Evolutionary conservation across 225 moss, liverwort and hornwort genomes (phyloP), one percentile per base, ranked within the genome.

Genomic region (Neckera pumila): DNA sequence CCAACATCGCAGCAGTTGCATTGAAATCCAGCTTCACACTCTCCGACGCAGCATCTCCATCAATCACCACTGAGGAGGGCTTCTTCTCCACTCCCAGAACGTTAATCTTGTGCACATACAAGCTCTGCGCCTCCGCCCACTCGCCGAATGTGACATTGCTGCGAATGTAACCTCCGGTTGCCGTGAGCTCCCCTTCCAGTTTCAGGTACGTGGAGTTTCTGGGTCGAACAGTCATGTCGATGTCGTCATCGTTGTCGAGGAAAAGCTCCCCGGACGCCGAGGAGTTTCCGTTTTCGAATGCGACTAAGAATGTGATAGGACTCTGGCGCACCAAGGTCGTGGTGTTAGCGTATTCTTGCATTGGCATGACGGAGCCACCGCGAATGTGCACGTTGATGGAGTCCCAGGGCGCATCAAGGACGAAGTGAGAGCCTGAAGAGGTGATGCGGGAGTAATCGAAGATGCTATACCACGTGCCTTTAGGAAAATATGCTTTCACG

Each of bases 401-500:
- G 56, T 94, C 92, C 92, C 88, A 93, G 7, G 90, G 91, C 17
- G 94, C 94, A 31, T 83, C 72, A 12, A 94, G 90, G 76, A 85
- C 56, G 63, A 85, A 61, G 12, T 88, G 82, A 31, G 88, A 79
- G 16, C 93, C 89, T 7, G 77, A 77, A 9, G 92, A 88, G 82
- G 31, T 25, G 53, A 91, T 25, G 25, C 91, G n/a, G 4, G 94
- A 92, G 61, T 70, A 91, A 47, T 98, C 92, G 70, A 96, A 94
- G 27, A 97, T 60, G 84, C 92, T 95, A 82, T 95, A 98, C 97
- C 97, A 98, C 1, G 83, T 89, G 36, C 96, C 95, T 13, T 40
- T n/a, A 0, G 97, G 98, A 61, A 97, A 82, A 54, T 98, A 98
- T 5, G 97, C 97, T 5, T 63, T 92, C 25, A 98, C 94, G 14